Evolutionary conservation across 2,329 filamentous ascomycete species (phyloP), one percentile per base, ranked within the genome.

Genomic region (Plectosphaerella sp.): DNA sequence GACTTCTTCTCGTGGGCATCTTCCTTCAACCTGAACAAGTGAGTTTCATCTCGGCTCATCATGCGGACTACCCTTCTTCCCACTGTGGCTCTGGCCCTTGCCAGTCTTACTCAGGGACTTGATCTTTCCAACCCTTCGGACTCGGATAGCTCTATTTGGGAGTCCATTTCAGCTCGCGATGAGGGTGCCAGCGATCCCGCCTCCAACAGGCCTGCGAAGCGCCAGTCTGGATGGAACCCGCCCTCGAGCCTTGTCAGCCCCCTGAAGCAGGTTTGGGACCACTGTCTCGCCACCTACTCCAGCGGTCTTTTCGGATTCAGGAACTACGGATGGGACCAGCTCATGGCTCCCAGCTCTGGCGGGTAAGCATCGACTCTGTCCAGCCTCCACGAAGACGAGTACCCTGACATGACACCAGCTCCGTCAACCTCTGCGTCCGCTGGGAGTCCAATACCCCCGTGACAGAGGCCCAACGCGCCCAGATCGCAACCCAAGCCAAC

Each of bases 341-440:
- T 68, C 20, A 62, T 67, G 1, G 64, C 61, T 9, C 60, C 54
- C 36, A 57, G 64, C 5, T 59, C 52, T 20, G 53, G 62, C 6
- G 51, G 41, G 41, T 43, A 18, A 43, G 41, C n/a, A 15, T n/a
- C n/a, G 15, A 22, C 22, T 22, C 22, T 22, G 22, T 22, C 58
- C 58, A n/a, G n/a, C n/a, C n/a, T n/a, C n/a, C n/a, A n/a, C n/a
- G n/a, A n/a, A n/a, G n/a, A n/a, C n/a, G n/a, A n/a, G n/a, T n/a
- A n/a, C n/a, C n/a, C n/a, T 18, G 5, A 16, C n/a, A 12, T 33
- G 11, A 20, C 14, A 15, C n/a, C 46, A 49, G 52, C 42, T 59
- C 53, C 12, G 60, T 72, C 57, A 67, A 71, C 56, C 67, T 70
- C 58, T 76, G 72, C 49, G 72, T 76, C 5, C 68, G 73, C 42